Conservation (phyloP, 2,329 filamentous ascomycete species). For the Cercospora janseana region DNA sequence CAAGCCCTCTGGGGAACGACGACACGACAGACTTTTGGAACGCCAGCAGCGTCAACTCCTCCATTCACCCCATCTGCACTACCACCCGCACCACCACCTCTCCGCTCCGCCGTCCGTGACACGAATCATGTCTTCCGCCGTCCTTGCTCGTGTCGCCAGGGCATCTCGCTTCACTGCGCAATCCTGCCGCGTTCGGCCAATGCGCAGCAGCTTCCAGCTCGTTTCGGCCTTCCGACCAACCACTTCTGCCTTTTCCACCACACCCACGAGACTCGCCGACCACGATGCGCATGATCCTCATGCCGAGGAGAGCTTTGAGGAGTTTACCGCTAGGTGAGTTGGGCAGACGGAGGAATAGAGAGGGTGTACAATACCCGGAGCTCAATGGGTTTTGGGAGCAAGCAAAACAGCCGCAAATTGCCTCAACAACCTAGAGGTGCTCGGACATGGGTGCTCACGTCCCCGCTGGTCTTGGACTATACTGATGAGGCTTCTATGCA, state of each 20-base stretch:
- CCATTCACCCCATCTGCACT: slow-evolving; percentile 6
- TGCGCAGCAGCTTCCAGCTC: slow-evolving; percentile 29
- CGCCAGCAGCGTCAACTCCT: slow-evolving; percentile 2
- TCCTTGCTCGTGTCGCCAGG: slow-evolving; percentile 31
- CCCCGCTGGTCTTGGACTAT: slow-evolving; percentile 18
- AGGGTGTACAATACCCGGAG: not conserved
- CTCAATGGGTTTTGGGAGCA: slow-evolving; percentile 21
- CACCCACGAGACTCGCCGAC: slow-evolving; percentile 42
- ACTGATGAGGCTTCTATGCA: slow-evolving; percentile 45
- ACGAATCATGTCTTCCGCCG: slow-evolving; percentile 34
- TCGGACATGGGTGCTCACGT: slow-evolving; percentile 6
- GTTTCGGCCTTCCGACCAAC: slow-evolving; percentile 30
- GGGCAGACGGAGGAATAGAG: too few species aligned
- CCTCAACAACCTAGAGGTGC: slow-evolving; percentile 25
- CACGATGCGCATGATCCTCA: slow-evolving; percentile 55
- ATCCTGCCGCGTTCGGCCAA: slow-evolving; percentile 25
- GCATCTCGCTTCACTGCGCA: slow-evolving; percentile 27
- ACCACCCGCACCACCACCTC: slow-evolving; percentile 22
- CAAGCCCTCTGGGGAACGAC: slow-evolving; percentile 2
- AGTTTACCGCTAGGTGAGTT: slow-evolving; percentile 91
- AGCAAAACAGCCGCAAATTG: slow-evolving; percentile 31
- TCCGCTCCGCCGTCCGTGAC: slow-evolving; percentile 23
- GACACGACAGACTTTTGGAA: slow-evolving; percentile 9
- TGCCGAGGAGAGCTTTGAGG: slow-evolving; percentile 96
- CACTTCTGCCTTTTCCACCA: slow-evolving; percentile 50